Evolutionary conservation across 495 filamentous ascomycete species (phyloP), one percentile per base, ranked within the genome.

Genomic region (Xylaria curta): DNA sequence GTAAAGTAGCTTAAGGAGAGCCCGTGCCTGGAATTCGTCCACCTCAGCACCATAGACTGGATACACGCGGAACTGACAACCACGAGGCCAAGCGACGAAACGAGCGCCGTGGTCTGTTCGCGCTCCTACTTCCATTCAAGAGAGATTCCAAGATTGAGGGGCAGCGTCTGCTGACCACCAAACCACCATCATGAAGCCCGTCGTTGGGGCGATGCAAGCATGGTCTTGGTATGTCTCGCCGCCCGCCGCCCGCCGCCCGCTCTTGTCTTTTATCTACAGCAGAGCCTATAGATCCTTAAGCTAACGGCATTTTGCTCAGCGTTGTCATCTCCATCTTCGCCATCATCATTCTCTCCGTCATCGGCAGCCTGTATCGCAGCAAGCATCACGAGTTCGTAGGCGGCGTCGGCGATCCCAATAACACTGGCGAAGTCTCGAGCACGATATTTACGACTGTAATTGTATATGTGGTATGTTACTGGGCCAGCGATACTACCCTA

Each of bases 251-350:
- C n/a, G n/a, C n/a, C n/a, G n/a, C 26, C 28, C 36, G 0, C n/a
- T 53, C 3, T 40, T 31, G n/a, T n/a, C 68, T 6, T 12, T 31
- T 24, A 24, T 64, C 44, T 28, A 19, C 59, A 44, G 5, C 47
- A n/a, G 33, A 64, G 3, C 67, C 24, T 21, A 15, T 36, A 42
- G 13, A 13, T 13, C 5, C 33, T 36, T 5, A 6, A 51, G 75
- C 56, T 17, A 71, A 61, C 15, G 26, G 3, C 19, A 42, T 5
- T 49, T 71, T 12, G 49, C 19, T 64, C 69, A 97, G 94, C 85
- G 89, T 95, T 75, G 89, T 97, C 76, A 91, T 97, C 78, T 97
- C 94, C 67, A 77, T 90, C 76, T 95, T 95, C 79, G 94, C 93
- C 38, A 94, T 97, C 75, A 77, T 97, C 75, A 95, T 97, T 74